phyloP scores from a whole-genome alignment of 2,329 filamentous ascomycete genomes.

The Orbilia oligospora region DNA sequence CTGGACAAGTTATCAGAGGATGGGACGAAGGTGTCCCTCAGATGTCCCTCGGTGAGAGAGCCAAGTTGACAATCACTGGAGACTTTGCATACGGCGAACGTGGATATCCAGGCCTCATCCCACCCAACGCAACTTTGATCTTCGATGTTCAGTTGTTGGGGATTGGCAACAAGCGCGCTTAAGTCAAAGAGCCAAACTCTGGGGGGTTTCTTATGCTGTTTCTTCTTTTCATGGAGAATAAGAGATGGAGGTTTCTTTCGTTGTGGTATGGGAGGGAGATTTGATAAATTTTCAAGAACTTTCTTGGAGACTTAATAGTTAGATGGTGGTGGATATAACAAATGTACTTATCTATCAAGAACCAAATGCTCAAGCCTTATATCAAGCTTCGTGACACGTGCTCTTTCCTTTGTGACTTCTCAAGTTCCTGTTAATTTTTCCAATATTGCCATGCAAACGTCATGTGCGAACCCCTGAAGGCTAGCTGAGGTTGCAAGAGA shows the following conservation, averaged over 20 bases:
- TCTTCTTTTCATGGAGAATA: background rate
- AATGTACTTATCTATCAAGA: slow-evolving; percentile 19
- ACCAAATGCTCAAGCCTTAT: background rate
- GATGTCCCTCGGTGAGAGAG: slow-evolving; percentile 94
- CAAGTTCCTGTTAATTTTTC: too few relatives aligned
- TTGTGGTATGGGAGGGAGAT: background rate
- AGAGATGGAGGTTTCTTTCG: background rate
- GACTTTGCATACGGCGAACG: slow-evolving; percentile 49
- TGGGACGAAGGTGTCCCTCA: slow-evolving; percentile 87
- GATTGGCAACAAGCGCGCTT: slow-evolving; percentile 71
- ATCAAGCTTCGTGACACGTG: background rate
- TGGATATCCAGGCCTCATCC: slow-evolving; percentile 36
- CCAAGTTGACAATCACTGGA: slow-evolving; percentile 82
- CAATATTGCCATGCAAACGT: too few relatives aligned
- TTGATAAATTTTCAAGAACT: background rate
- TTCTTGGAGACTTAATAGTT: background rate
- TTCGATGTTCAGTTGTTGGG: slow-evolving; percentile 92
- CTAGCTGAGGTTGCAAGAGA: too few relatives aligned
- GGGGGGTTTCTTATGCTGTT: background rate
- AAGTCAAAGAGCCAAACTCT: background rate
- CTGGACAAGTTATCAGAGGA: slow-evolving; percentile 86
- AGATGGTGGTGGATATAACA: background rate
- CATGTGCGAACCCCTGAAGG: too few relatives aligned
- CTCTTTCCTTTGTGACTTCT: too few relatives aligned
- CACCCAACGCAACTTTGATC: slow-evolving; percentile 70